These are phyloP conservation scores for Periconia sp. DNA, from an alignment of 2,329 filamentous ascomycete species.

Conservation along the genomic window DNA sequence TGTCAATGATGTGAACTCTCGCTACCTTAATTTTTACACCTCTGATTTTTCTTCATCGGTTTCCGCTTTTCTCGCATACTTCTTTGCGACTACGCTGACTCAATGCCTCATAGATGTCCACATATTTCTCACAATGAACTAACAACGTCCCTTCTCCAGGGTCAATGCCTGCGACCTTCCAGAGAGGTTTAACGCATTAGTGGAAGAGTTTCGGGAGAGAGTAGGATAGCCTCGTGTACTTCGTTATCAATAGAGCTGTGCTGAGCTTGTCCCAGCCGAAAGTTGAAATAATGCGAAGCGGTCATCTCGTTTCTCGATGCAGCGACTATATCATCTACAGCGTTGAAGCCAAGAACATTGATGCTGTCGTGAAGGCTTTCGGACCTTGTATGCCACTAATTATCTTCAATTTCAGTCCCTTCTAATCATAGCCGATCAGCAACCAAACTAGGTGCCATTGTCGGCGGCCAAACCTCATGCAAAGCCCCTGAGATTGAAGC, in stretches of 20 bases:
- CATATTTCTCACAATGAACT: constrained; percentile 21
- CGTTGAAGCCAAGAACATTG: constrained; percentile 92
- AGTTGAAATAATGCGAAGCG: constrained; percentile 89
- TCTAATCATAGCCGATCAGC: constrained; percentile 59
- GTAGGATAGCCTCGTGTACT: constrained; percentile 67
- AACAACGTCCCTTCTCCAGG: constrained; percentile 59
- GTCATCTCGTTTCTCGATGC: constrained; percentile 90
- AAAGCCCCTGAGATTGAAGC: constrained; percentile 95
- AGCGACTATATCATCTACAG: constrained; percentile 99
- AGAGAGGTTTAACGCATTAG: constrained; percentile 82
- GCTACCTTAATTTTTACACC: constrained; percentile 90
- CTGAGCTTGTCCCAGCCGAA: constrained; percentile 67
- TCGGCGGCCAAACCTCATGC: constrained; percentile 97
- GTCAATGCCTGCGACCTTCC: constrained; percentile 93
- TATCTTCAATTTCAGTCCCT: constrained; percentile 6
- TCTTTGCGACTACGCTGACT: constrained; percentile 36
- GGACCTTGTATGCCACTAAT: constrained; percentile 78
- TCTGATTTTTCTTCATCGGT: constrained; percentile 69
- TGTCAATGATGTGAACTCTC: constrained; percentile 98
- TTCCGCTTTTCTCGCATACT: constrained; percentile 23
- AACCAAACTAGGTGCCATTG: constrained; percentile 92
- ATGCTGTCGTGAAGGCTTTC: constrained; percentile 83
- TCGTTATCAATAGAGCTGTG: constrained; percentile 39
- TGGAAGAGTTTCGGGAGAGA: constrained; percentile 81
- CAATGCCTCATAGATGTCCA: constrained; percentile 34